Evolutionary conservation across 2,329 filamentous ascomycete species (phyloP).

Genomic region (Dactylellina leptospora): DNA sequence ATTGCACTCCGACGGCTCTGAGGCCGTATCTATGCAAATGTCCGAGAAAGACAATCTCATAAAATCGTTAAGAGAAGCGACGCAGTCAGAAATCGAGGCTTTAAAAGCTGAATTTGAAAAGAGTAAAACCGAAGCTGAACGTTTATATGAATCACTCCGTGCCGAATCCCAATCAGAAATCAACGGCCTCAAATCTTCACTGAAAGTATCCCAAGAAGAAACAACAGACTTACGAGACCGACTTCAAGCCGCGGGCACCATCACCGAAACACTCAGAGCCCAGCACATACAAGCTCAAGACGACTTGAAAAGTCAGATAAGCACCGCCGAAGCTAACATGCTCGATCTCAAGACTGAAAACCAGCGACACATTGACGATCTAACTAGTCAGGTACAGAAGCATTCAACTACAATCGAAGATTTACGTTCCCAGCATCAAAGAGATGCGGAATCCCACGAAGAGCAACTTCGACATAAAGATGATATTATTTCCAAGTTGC

Average conservation of each 20-base stretch:
- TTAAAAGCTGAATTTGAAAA: constrained; percentile 36
- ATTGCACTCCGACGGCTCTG: constrained; percentile 19
- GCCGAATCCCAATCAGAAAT: constrained; percentile 29
- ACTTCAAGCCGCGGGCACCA: constrained; percentile 28
- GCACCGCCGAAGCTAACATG: constrained; percentile 30
- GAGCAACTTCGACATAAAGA: constrained; percentile 29
- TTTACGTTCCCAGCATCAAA: constrained; percentile 12
- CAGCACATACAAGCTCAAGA: constrained; percentile 39
- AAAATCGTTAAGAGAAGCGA: constrained; percentile 34
- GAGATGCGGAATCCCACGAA: constrained; percentile 33
- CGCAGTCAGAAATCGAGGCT: constrained; percentile 36
- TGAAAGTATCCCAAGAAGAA: constrained; percentile 15
- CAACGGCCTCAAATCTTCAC: constrained; percentile 19
- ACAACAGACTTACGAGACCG: constrained; percentile 22
- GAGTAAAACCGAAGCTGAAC: constrained; percentile 35
- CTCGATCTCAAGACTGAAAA: constrained; percentile 31
- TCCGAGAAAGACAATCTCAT: constrained; percentile 45
- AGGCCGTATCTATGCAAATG: constrained; percentile 12
- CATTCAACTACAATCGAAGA: constrained; percentile 24
- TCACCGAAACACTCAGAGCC: constrained; percentile 31
- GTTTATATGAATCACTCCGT: constrained; percentile 15
- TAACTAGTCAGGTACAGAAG: constrained; percentile 39
- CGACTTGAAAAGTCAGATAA: constrained; percentile 46
- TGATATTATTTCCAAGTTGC: constrained; percentile 14
- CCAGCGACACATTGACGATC: constrained; percentile 38